These are phyloP conservation scores for Coleophoma cylindrospora DNA, from an alignment of 2,329 filamentous ascomycete genomes.

Conservation along the genomic window DNA sequence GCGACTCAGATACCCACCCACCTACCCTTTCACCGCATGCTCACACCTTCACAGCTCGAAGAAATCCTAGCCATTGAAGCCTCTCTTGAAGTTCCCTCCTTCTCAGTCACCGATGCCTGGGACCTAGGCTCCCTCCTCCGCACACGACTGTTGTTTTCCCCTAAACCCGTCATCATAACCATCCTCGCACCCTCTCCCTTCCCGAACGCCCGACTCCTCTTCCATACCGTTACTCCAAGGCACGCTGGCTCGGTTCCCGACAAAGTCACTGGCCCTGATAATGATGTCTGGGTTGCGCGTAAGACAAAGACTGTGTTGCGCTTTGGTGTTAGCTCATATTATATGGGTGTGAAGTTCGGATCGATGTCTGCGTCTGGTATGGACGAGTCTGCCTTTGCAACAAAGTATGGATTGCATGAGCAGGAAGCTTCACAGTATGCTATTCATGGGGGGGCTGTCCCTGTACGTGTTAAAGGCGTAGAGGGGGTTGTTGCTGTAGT, in stretches of 20 bases:
- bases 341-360: conserved; percentile 63
- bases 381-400: conserved; percentile 59
- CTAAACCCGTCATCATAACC: conserved; percentile 54
- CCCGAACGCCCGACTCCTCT: conserved; percentile 55
- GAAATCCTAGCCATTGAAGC: conserved; percentile 45
- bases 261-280: conserved; percentile 43
- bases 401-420: conserved; percentile 57
- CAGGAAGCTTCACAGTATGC: conserved; percentile 56
- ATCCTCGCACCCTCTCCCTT: conserved; percentile 49
- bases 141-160: conserved; percentile 50
- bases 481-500: conserved; percentile 73
- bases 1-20: no score
- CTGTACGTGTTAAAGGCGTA: conserved; percentile 65
- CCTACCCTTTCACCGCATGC: no score
- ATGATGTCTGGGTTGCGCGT: conserved; percentile 64
- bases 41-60: conserved; percentile 22
- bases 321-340: conserved; percentile 67
- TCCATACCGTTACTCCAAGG: conserved; percentile 55
- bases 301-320: conserved; percentile 70
- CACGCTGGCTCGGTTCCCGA: conserved; percentile 59
- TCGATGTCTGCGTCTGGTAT: conserved; percentile 26
- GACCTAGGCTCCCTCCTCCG: conserved; percentile 60
- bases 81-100: conserved; percentile 12
- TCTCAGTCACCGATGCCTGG: conserved; percentile 51
- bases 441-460: conserved; percentile 73